phyloP scores from a whole-genome alignment of 2,329 filamentous ascomycete genomes.

The Trichocomaceae sp. region DNA sequence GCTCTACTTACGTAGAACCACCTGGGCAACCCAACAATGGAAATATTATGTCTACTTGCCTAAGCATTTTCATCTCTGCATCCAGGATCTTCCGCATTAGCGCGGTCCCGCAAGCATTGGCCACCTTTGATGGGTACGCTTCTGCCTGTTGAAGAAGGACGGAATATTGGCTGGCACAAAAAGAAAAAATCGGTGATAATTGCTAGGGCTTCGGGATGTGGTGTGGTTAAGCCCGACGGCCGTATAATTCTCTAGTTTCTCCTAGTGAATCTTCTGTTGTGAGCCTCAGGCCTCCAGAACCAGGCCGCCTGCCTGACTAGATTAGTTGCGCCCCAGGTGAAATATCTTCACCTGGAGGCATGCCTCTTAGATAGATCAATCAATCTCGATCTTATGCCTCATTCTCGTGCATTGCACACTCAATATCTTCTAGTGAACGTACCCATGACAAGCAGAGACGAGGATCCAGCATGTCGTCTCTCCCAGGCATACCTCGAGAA shows the following conservation, averaged over 20 bases:
- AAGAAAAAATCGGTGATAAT: not conserved
- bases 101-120: not conserved
- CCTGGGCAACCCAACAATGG: too few species aligned
- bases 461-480: not conserved
- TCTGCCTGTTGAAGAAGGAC: not conserved
- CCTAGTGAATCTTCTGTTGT: too few species aligned
- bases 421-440: not conserved
- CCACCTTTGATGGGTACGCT: not conserved
- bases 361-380: too few species aligned
- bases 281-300: too few species aligned
- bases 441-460: not conserved
- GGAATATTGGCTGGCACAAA: not conserved
- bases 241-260: not conserved
- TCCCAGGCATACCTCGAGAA: slow-evolving; percentile 8
- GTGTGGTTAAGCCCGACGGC: not conserved
- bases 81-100: not conserved
- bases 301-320: too few species aligned
- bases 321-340: too few species aligned
- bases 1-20: not conserved
- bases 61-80: too few species aligned
- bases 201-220: not conserved
- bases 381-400: too few species aligned
- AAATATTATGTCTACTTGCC: too few species aligned
- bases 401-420: too few species aligned
- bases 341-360: too few species aligned